These are phyloP conservation scores for Solanum sitiens DNA, from an alignment of 257 asterid genomes.

Conservation along the genomic window DNA sequence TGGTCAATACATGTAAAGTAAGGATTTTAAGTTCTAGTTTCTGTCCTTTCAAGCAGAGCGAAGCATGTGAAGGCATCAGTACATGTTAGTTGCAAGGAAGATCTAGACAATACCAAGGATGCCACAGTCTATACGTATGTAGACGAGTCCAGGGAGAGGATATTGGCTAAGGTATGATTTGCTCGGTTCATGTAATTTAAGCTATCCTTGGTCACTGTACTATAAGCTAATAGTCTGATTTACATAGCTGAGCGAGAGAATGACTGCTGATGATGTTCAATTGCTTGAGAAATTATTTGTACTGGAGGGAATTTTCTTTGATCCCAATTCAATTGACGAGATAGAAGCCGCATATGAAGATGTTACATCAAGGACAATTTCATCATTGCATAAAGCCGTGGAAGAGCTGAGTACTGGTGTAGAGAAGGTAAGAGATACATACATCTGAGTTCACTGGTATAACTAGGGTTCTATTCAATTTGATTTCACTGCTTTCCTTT, in stretches of 20 bases:
- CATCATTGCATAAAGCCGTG: conserved; percentile 39
- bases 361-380: conserved; percentile 49
- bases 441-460: not conserved
- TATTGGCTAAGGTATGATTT: conserved; percentile 44
- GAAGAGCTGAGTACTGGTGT: conserved; percentile 28
- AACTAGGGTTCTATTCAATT: not conserved
- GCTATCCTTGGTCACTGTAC: not conserved
- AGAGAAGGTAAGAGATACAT: conserved; percentile 37
- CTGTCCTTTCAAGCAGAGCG: conserved; percentile 48
- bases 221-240: conserved; percentile 13
- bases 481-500: not conserved
- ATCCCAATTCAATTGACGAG: conserved; percentile 49
- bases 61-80: conserved; percentile 60
- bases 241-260: conserved; percentile 41
- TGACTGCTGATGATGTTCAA: conserved; percentile 46
- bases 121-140: conserved; percentile 9
- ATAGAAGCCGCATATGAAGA: conserved; percentile 50
- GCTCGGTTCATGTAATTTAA: not conserved
- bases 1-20: not conserved
- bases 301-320: conserved; percentile 58
- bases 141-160: conserved; percentile 47
- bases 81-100: conserved; percentile 26
- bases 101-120: conserved; percentile 15
- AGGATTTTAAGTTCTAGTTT: conserved; percentile 1
- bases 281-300: conserved; percentile 61